Conservation (phyloP, 2,329 filamentous ascomycete species). For the Xylaria polymorpha region DNA sequence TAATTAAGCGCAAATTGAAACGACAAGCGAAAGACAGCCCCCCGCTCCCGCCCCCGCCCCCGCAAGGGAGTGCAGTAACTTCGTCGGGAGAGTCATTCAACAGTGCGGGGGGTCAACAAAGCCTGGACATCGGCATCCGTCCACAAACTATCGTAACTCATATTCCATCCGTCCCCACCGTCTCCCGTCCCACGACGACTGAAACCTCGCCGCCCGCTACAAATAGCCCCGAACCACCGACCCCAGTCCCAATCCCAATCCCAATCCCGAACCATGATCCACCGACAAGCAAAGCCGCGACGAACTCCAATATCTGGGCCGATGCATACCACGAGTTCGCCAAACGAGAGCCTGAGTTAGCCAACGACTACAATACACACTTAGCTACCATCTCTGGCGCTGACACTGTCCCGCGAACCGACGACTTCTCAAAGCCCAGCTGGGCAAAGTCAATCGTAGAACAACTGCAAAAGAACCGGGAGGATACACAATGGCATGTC, state of each 20-base stretch:
- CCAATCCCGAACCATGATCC: background rate
- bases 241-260: background rate
- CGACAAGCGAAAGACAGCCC: background rate
- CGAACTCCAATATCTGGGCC: background rate
- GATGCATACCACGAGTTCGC: conserved; percentile 1
- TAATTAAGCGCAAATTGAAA: background rate
- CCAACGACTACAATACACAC: background rate
- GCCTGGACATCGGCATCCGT: background rate
- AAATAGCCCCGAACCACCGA: background rate
- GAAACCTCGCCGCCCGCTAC: conserved; percentile 4
- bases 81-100: background rate
- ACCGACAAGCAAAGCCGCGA: background rate
- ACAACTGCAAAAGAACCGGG: conserved; percentile 5
- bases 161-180: background rate
- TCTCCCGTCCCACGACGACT: background rate
- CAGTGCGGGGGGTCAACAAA: background rate
- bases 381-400: background rate
- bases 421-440: background rate
- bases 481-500: conserved; percentile 21
- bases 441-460: conserved; percentile 11
- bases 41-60: too few species aligned
- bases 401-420: background rate
- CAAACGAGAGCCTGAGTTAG: conserved; percentile 3
- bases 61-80: background rate
- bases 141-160: background rate